phyloP scores from a whole-genome alignment of 495 filamentous ascomycete genomes.

The Neurospora tetraspora region DNA sequence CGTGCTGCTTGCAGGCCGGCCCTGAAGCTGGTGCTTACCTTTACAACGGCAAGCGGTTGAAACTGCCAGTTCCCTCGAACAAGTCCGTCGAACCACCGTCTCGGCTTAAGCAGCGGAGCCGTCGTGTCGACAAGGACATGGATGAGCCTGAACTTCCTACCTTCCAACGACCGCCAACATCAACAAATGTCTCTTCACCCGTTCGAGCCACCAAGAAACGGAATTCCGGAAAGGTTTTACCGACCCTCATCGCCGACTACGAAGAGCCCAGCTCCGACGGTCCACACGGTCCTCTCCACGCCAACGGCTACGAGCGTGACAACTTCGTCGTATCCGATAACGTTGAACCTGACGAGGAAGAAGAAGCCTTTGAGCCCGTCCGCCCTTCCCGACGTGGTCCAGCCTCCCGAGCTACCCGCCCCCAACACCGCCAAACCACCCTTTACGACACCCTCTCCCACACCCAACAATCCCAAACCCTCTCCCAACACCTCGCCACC shows the following conservation, averaged over 20 bases:
- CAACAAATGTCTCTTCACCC: constrained; percentile 84
- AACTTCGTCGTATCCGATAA: constrained; percentile 43
- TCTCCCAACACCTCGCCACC: background rate
- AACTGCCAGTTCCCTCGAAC: constrained; percentile 2
- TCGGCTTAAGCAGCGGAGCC: constrained; percentile 5
- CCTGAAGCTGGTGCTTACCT: constrained; percentile 19
- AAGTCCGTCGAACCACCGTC: constrained; percentile 10
- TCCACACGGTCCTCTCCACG: constrained; percentile 20
- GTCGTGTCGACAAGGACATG: background rate
- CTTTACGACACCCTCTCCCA: constrained; percentile 28
- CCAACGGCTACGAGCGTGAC: constrained; percentile 39
- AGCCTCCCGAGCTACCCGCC: constrained; percentile 39
- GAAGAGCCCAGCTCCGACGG: constrained; percentile 29
- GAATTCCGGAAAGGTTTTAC: constrained; percentile 36
- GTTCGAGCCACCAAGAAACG: constrained; percentile 32
- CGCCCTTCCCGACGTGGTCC: constrained; percentile 27
- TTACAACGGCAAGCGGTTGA: constrained; percentile 12
- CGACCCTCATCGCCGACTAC: constrained; percentile 13
- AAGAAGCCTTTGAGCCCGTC: constrained; percentile 52
- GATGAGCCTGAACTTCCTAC: constrained; percentile 17
- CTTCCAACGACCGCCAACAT: constrained; percentile 44
- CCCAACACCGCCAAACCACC: constrained; percentile 65
- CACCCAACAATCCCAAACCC: background rate
- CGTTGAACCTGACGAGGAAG: constrained; percentile 32
- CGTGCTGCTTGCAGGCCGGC: constrained; percentile 28